A percentile compares a stretch with the other conserved stretches of the same genome.
These are phyloP conservation scores for Vanderwaltozyma polyspora DNA, from an alignment of 805 yeast species.

Conservation along the genomic window DNA sequence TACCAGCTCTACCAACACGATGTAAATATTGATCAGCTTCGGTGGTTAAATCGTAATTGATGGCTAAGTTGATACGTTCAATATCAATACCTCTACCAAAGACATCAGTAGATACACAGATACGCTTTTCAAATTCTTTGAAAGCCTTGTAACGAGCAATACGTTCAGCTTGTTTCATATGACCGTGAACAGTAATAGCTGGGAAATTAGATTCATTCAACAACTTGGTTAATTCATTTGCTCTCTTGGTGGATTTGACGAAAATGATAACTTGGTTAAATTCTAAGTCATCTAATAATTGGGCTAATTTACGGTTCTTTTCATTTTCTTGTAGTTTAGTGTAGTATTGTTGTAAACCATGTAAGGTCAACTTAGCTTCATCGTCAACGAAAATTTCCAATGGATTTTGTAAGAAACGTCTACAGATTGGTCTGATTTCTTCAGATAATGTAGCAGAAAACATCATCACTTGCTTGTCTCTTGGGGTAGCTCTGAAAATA, in stretches of 20 bases:
- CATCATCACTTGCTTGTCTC: conserved; percentile 99
- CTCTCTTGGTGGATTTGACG: conserved; percentile 85
- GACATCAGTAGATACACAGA: conserved; percentile 96
- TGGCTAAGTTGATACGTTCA: conserved; percentile 95
- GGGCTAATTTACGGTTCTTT: conserved; percentile 87
- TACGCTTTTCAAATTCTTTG: conserved; percentile 97
- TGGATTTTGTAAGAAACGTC: conserved; percentile 96
- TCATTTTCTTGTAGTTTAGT: conserved; percentile 81
- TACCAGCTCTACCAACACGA: conserved; percentile 99
- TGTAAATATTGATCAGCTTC: conserved; percentile 98
- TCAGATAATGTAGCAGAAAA: conserved; percentile 91
- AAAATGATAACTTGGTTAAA: conserved; percentile 97
- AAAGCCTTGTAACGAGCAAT: conserved; percentile 91
- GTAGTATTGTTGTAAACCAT: conserved; percentile 95
- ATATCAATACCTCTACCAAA: conserved; percentile 99
- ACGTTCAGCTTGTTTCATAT: conserved; percentile 95
- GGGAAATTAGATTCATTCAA: conserved; percentile 92
- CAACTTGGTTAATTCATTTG: conserved; percentile 79
- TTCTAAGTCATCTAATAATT: conserved; percentile 84
- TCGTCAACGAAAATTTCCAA: conserved; percentile 95
- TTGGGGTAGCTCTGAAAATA: conserved; percentile 93
- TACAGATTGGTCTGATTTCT: conserved; percentile 93
- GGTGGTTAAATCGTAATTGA: conserved; percentile 90
- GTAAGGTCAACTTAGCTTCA: conserved; percentile 92
- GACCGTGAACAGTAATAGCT: conserved; percentile 91